Percentiles rank a stretch among this genome's conserved stretches.
These are phyloP conservation scores for Saprolegnia parasitica DNA, from an alignment of 352 stramenopile species.

Conservation along the genomic window DNA sequence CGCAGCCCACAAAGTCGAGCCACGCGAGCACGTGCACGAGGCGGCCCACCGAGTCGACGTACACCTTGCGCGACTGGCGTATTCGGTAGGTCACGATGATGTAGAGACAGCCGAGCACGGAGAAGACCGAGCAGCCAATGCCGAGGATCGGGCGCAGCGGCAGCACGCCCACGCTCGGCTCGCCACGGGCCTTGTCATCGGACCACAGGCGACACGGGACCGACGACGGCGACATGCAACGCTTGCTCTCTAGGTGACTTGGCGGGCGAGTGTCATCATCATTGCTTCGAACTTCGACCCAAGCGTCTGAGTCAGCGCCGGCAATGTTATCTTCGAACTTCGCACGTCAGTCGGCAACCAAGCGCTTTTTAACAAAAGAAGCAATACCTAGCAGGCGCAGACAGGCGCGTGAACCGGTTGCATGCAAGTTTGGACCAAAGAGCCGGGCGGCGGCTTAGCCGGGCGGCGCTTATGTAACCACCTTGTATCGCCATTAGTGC, in stretches of 20 bases:
- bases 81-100: conserved; percentile 72
- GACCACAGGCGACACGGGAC: conserved; percentile 8
- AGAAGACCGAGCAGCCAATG: conserved; percentile 64
- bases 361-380: too few relatives aligned
- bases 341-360: too few relatives aligned
- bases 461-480: too few relatives aligned
- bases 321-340: too few relatives aligned
- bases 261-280: background rate
- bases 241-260: background rate
- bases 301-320: too few relatives aligned
- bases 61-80: conserved; percentile 47
- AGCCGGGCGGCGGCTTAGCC: too few relatives aligned
- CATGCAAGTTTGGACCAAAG: too few relatives aligned
- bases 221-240: background rate
- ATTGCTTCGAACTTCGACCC: background rate
- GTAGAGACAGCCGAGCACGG: conserved; percentile 74
- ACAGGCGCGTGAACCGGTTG: too few relatives aligned
- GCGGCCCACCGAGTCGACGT: conserved; percentile 38
- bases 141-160: conserved; percentile 8
- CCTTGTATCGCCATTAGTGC: too few relatives aligned
- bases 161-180: background rate
- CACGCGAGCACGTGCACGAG: conserved; percentile 82
- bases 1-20: conserved; percentile 69
- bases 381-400: too few relatives aligned
- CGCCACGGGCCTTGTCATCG: background rate